A percentile compares a stretch with the other conserved stretches of the same genome.
Evolutionary conservation across 2,329 filamentous ascomycete species (phyloP).

Genomic region (Shiraia bambusicola): DNA sequence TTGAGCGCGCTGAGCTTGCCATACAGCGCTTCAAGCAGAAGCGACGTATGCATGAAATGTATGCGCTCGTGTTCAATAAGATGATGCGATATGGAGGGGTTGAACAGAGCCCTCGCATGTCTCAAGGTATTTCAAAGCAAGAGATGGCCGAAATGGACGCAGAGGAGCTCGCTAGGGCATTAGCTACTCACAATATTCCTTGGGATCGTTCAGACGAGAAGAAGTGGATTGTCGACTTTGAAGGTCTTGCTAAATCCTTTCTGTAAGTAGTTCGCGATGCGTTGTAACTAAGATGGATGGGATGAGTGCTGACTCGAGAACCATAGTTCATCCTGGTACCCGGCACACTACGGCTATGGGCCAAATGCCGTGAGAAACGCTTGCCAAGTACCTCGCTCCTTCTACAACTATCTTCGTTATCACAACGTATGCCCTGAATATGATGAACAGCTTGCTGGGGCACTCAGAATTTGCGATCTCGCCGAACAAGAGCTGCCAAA

Average conservation of each 20-base stretch:
- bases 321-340: slow-evolving; percentile 55
- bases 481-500: slow-evolving; percentile 68
- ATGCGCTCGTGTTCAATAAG: slow-evolving; percentile 68
- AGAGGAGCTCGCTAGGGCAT: slow-evolving; percentile 64
- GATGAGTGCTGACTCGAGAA: no score
- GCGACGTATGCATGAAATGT: slow-evolving; percentile 69
- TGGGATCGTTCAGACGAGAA: slow-evolving; percentile 51
- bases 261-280: slow-evolving; percentile 66
- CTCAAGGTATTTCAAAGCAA: slow-evolving; percentile 62
- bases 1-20: slow-evolving; percentile 78
- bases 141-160: slow-evolving; percentile 64
- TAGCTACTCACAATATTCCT: slow-evolving; percentile 63
- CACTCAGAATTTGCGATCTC: slow-evolving; percentile 65
- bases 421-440: slow-evolving; percentile 89
- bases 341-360: slow-evolving; percentile 58
- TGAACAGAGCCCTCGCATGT: slow-evolving; percentile 62
- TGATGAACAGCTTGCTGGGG: slow-evolving; percentile 63
- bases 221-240: slow-evolving; percentile 80
- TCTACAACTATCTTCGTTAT: slow-evolving; percentile 81
- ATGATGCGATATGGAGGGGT: slow-evolving; percentile 85
- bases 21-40: slow-evolving; percentile 78
- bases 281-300: no score
- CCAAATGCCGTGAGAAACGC: slow-evolving; percentile 57
- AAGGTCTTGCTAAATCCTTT: slow-evolving; percentile 74
- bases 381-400: slow-evolving; percentile 74